Evolutionary conservation across 192 early-diverging fungal species (phyloP).

Genomic region (Umbelopsis sp.): DNA sequence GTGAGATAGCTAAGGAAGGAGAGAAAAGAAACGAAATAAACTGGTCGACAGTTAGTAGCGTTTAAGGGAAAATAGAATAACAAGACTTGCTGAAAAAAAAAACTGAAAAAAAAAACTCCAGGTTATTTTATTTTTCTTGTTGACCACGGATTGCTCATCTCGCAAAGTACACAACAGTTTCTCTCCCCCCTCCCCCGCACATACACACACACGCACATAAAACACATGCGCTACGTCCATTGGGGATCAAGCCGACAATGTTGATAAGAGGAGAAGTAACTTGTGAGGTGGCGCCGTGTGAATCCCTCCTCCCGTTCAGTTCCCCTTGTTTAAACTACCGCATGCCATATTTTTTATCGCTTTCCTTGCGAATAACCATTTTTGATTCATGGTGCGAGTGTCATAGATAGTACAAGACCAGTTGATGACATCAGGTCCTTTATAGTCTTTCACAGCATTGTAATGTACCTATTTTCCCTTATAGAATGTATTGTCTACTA

Average conservation of each 20-base stretch:
- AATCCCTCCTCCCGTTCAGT: neutral
- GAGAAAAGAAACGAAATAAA: neutral
- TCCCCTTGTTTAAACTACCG: conserved; percentile 15
- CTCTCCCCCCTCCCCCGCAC: neutral
- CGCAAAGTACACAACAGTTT: neutral
- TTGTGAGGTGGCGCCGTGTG: conserved; percentile 14
- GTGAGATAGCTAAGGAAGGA: neutral
- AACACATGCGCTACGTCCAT: neutral
- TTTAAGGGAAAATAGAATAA: too few species aligned
- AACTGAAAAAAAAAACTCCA: neutral
- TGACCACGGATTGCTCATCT: neutral
- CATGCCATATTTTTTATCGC: neutral
- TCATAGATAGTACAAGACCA: neutral
- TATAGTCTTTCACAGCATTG: too few species aligned
- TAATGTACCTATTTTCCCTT: too few species aligned
- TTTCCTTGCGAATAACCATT: neutral
- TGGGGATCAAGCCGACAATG: neutral
- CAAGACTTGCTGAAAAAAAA: neutral
- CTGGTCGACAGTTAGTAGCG: too few species aligned
- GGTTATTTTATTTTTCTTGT: neutral
- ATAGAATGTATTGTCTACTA: too few species aligned
- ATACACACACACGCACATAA: neutral
- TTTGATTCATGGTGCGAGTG: neutral
- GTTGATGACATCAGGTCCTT: neutral
- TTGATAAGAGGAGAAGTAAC: conserved; percentile 11